Percentiles rank a stretch among this genome's conserved stretches.
These are phyloP conservation scores for Leishmania arabica DNA, from an alignment of 208 protist species.

Conservation along the genomic window DNA sequence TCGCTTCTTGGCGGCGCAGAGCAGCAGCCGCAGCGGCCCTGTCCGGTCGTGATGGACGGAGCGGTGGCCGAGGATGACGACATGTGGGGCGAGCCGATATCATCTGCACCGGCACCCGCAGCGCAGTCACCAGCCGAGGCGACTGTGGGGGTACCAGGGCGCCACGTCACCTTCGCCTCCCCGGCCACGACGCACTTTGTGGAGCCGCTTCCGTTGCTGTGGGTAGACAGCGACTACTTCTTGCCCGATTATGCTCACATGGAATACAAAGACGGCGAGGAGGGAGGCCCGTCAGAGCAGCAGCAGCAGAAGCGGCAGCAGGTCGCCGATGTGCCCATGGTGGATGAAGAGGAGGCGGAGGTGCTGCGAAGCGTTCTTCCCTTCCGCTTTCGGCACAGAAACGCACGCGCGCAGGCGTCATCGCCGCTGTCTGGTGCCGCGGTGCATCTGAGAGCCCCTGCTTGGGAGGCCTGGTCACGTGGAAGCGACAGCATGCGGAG, in stretches of 20 bases:
- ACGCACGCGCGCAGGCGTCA: not conserved
- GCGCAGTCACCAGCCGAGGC: not conserved
- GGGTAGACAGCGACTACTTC: constrained; percentile 21
- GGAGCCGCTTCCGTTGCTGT: constrained; percentile 24
- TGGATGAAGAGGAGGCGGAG: constrained; percentile 12
- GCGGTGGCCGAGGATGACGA: constrained; percentile 7
- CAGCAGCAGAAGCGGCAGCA: not conserved
- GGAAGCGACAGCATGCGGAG: not conserved
- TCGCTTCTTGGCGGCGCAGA: not conserved
- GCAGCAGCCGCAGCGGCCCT: constrained; percentile 4
- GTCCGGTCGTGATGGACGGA: not conserved
- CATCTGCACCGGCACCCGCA: not conserved
- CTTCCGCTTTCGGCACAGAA: constrained; percentile 26
- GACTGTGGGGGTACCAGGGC: not conserved
- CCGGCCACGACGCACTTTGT: constrained; percentile 10
- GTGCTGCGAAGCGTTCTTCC: constrained; percentile 15
- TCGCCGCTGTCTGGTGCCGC: not conserved
- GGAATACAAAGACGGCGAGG: constrained; percentile 21
- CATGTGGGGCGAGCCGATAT: constrained; percentile 17
- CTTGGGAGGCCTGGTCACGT: constrained; percentile 14
- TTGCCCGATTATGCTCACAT: constrained; percentile 27
- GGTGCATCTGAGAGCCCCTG: not conserved
- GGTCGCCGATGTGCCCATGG: not conserved
- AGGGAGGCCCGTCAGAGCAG: not conserved
- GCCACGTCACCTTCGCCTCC: constrained; percentile 16